These are phyloP conservation scores for Tetramitus jugosus DNA, from an alignment of 208 protist genomes.

Conservation along the genomic window DNA sequence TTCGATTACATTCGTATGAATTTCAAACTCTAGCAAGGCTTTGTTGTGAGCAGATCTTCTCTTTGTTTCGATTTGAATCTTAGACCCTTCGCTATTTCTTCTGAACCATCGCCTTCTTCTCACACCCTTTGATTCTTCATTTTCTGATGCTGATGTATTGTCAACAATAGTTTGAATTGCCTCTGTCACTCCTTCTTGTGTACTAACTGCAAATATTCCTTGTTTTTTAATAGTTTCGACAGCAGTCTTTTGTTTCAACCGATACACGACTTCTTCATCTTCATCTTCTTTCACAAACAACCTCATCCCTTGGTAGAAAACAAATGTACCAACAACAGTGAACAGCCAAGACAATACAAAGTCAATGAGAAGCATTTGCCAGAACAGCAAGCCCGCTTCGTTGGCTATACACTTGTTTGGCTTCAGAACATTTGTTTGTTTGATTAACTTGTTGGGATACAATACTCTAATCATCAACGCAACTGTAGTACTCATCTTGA, in stretches of 20 bases:
- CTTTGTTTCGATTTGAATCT: too few species aligned
- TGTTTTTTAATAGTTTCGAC: too few species aligned
- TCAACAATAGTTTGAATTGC: neutral
- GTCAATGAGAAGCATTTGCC: slow-evolving; percentile 19
- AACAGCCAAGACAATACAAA: neutral
- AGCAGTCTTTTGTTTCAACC: too few species aligned
- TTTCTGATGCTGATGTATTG: neutral
- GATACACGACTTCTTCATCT: too few species aligned
- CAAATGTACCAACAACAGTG: neutral
- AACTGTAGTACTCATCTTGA: slow-evolving; percentile 6
- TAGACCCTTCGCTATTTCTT: neutral
- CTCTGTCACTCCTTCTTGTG: too few species aligned
- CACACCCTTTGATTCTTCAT: neutral
- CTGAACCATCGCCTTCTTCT: neutral
- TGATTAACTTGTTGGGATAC: neutral
- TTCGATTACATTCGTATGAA: neutral
- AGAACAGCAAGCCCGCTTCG: slow-evolving; percentile 7
- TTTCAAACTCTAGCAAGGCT: neutral
- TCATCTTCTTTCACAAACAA: too few species aligned
- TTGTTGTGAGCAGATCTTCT: neutral
- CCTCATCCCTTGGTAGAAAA: too few species aligned
- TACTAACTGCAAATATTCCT: too few species aligned
- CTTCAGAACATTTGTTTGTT: too few species aligned
- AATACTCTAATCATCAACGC: slow-evolving; percentile 4
- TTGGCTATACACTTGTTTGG: neutral